Evolutionary conservation across 140 eudicot genomes (phyloP).

Genomic region (Stevia rebaudiana): DNA sequence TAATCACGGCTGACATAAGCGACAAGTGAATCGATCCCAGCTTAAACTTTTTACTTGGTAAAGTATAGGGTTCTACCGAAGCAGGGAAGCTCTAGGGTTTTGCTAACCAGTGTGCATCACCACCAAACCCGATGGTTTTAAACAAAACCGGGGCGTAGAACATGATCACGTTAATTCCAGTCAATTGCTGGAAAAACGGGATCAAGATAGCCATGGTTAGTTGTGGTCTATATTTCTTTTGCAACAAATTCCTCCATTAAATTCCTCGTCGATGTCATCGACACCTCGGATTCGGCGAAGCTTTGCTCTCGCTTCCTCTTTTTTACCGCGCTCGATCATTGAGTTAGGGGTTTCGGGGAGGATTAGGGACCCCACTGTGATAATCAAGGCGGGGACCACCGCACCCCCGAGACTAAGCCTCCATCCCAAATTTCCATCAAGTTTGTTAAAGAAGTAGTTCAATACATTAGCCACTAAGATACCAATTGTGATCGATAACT

Average conservation of each 20-base stretch:
- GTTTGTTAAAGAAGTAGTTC: constrained; percentile 66
- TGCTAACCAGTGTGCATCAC: too few species aligned
- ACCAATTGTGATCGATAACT: constrained; percentile 73
- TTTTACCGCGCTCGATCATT: constrained; percentile 62
- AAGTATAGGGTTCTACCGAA: too few species aligned
- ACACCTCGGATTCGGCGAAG: constrained; percentile 64
- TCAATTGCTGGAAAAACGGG: constrained; percentile 81
- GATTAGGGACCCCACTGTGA: constrained; percentile 55
- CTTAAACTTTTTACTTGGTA: too few species aligned
- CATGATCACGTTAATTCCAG: constrained; percentile 89
- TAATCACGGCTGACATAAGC: constrained; percentile 82
- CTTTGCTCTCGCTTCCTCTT: constrained; percentile 42
- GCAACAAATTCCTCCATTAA: constrained; percentile 61
- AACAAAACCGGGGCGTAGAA: constrained; percentile 89
- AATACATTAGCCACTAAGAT: constrained; percentile 73
- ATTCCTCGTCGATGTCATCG: constrained; percentile 55
- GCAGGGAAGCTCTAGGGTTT: too few species aligned
- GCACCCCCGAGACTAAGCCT: constrained; percentile 84
- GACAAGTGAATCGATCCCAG: too few species aligned
- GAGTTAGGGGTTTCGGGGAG: constrained; percentile 95
- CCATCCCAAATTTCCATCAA: constrained; percentile 85
- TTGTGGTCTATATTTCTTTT: constrained; percentile 78
- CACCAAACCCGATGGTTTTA: constrained; percentile 66
- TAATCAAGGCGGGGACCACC: constrained; percentile 74
- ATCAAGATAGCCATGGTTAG: constrained; percentile 74